These are phyloP conservation scores for Lentinula edodes DNA, from an alignment of 768 basidiomycete genomes.

Conservation along the genomic window DNA sequence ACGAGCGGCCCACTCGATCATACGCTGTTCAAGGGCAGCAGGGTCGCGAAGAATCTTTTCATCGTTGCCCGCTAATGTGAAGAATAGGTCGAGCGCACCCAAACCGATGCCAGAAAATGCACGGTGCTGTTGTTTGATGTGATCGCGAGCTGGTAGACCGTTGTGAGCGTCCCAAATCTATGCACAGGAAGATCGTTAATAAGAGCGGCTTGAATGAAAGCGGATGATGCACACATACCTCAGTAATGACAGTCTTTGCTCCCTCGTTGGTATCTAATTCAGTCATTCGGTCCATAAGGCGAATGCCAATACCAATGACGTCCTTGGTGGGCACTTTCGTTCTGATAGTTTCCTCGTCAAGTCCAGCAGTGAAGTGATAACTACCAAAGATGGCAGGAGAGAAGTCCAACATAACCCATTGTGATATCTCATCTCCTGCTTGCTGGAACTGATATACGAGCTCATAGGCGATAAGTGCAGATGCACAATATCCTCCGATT, in stretches of 20 bases:
- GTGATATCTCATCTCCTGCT: not conserved
- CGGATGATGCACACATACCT: not conserved
- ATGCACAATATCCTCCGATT: conserved; percentile 2
- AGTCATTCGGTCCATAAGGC: conserved; percentile 1
- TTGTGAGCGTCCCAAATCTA: conserved; percentile 5
- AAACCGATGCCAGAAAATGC: not conserved
- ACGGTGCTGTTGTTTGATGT: not conserved
- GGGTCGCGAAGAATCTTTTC: not conserved
- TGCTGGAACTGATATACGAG: conserved; percentile 5
- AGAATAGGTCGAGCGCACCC: not conserved
- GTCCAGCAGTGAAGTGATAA: not conserved
- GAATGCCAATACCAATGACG: not conserved
- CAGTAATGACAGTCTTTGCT: not conserved
- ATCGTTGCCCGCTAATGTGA: not conserved
- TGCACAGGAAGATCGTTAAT: not conserved
- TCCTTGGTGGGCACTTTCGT: not conserved
- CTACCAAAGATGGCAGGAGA: conserved; percentile 5
- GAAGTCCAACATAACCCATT: conserved; percentile 7
- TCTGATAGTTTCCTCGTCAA: not conserved
- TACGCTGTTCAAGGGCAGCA: not conserved
- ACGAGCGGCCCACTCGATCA: not conserved
- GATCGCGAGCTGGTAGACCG: not conserved
- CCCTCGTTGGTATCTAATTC: not conserved
- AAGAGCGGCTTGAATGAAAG: not conserved
- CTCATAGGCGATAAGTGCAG: conserved; percentile 4